These are phyloP conservation scores for Penicillium sp. DNA, from an alignment of 2,329 filamentous ascomycete genomes.

Conservation along the genomic window DNA sequence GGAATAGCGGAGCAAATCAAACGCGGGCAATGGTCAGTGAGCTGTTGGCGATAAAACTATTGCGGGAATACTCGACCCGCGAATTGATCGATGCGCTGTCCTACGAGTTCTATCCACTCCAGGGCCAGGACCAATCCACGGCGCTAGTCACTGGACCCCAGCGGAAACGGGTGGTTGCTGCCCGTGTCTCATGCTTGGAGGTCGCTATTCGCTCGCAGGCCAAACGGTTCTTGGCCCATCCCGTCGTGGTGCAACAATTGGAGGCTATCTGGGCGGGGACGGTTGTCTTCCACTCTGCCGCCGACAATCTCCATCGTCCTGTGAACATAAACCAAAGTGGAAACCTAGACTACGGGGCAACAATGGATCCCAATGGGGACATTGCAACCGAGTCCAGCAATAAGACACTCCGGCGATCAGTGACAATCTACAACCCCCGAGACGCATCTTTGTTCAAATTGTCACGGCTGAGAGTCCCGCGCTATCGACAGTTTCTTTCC, in stretches of 20 bases:
- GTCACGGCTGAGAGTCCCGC: constrained; percentile 82
- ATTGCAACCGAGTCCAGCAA: constrained; percentile 17
- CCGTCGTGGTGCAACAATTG: constrained; percentile 88
- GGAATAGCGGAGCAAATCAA: constrained; percentile 76
- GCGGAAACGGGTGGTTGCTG: constrained; percentile 56
- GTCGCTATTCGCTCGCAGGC: constrained; percentile 89
- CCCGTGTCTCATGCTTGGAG: constrained; percentile 84
- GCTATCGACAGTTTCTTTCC: constrained; percentile 86
- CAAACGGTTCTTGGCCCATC: constrained; percentile 88
- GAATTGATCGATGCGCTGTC: constrained; percentile 92
- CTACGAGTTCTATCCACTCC: constrained; percentile 91
- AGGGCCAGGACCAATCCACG: constrained; percentile 63
- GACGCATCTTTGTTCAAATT: constrained; percentile 90
- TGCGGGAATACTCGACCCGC: constrained; percentile 84
- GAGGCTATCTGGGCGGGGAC: constrained; percentile 96
- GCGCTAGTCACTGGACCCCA: constrained; percentile 37
- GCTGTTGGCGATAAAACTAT: constrained; percentile 79
- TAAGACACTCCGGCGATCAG: constrained; percentile 59
- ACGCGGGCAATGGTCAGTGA: constrained; percentile 88
- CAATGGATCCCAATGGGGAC: constrained; percentile 22
- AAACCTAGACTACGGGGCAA: constrained; percentile 28
- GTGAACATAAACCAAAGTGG: constrained; percentile 38
- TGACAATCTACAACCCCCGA: constrained; percentile 83
- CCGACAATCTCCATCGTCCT: constrained; percentile 75
- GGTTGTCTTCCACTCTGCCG: constrained; percentile 88